Evolutionary conservation across 768 basidiomycete species (phyloP), one percentile per base, ranked within the genome.

Genomic region (Suillus subluteus): DNA sequence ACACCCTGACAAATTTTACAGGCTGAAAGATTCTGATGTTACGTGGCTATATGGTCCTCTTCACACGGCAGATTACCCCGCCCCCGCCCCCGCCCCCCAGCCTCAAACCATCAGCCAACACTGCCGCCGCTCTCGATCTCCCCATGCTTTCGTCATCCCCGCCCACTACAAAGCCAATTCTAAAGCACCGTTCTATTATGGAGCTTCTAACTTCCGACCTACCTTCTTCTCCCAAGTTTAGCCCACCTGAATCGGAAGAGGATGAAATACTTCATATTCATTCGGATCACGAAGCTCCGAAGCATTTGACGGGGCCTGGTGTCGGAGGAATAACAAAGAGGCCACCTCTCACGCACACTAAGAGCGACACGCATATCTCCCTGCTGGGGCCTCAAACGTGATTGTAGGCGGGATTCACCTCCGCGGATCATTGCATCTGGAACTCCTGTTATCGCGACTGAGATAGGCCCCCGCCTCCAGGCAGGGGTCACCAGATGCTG

Each of bases 1-100:
- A 7, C 41, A 41, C 43, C 41, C 69, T 76, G 48, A 75, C 72
- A 3, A 43, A 16, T 15, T 35, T 6, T 23, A 4, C 81, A 99
- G 97, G 97, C 88, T 99, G 73, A 99, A 99, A 79, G 97, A 99
- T 79, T 96, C 94, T 7, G 97, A 99, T 76, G 97, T 99, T 48
- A 99, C 98, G 2, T 99, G 97, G 97, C 87, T 99, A 0, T 99
- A 99, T 73, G 97, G 97, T 0, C 97, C 97, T 26, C 82, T 99
- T 0, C 97, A 99, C 77, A 94, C 95, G 1, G 95, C 94, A n/a
- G 88, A 90, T 55, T 94, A 95, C 70, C 92, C 91, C 80, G 83
- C 88, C 4, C 91, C 90, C 4, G 88, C 89, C 0, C 85, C n/a
- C n/a, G n/a, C n/a, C n/a, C n/a, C n/a, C 88, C 2, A 88, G 87